A percentile compares a stretch with the other conserved stretches of the same genome.
Conservation (phyloP, 73 alveolate species). For the Paramecium caudatum region DNA sequence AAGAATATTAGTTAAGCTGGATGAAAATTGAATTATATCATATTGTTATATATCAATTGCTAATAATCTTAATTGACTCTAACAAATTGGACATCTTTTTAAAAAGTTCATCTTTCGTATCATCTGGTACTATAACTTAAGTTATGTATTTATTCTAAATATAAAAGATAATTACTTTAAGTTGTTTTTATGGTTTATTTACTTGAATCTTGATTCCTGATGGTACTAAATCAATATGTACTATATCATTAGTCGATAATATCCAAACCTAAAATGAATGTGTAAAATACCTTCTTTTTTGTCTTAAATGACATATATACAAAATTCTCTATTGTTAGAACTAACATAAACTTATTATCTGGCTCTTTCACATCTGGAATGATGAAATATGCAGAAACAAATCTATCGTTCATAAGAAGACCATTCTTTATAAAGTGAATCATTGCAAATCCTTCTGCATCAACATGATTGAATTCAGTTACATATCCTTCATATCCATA, state of each 20-base stretch:
- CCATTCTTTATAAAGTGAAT: slow-evolving; percentile 15
- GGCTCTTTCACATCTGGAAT: background rate
- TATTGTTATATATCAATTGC: background rate
- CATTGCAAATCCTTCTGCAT: slow-evolving; percentile 63
- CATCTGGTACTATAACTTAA: background rate
- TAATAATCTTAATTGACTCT: background rate
- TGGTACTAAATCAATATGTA: background rate
- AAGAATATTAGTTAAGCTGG: slow-evolving; percentile 84
- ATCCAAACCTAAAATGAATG: slow-evolving; percentile 1
- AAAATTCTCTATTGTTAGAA: background rate
- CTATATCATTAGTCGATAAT: background rate
- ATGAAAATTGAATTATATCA: slow-evolving; percentile 43
- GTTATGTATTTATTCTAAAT: slow-evolving; percentile 34
- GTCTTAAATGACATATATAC: slow-evolving; percentile 35
- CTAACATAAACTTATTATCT: background rate
- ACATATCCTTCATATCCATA: slow-evolving; percentile 72
- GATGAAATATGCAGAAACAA: background rate
- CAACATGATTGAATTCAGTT: slow-evolving; percentile 26
- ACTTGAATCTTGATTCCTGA: slow-evolving; percentile 24
- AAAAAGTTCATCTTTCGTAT: background rate
- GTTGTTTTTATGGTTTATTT: slow-evolving; percentile 25
- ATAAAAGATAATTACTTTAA: background rate
- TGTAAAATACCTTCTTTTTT: background rate
- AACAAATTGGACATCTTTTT: background rate
- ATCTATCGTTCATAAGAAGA: background rate